Evolutionary conservation across 306 rosid genomes (phyloP), one percentile per base, ranked within the genome.

Genomic region (Abrus pulchellus): DNA sequence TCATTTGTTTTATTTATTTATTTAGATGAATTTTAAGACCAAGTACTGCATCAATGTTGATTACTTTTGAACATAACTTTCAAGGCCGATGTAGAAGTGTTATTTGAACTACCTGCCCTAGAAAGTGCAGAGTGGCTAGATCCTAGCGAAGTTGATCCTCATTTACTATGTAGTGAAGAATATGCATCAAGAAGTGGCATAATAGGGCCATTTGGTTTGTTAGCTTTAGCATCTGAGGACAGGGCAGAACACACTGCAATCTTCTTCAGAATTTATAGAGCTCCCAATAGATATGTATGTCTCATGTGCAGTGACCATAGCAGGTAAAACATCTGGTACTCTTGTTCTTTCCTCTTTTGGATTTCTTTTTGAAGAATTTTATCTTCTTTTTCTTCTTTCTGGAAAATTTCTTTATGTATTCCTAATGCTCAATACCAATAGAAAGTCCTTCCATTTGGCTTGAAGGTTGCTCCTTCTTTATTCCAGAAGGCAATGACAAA

Each of bases 301-400:
- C 68, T 92, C 8, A 90, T 92, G 95, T 90, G 97, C 76, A 92
- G 91, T 68, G 97, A 90, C 67, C 90, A 86, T 30, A 89, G 89
- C 89, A 90, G 92, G 94, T 90, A 20, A 20, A 20, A 0, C 20
- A 20, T 20, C 20, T 20, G 20, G 20, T 20, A 20, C 20, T 20
- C 20, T 20, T 20, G 20, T 20, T 20, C 20, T 20, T 20, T 20
- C 20, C 20, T 20, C 20, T 20, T 20, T 20, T 20, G 20, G 20
- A 20, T 20, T 20, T 20, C 20, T 20, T 20, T 20, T 20, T 20
- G 20, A 20, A 20, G 20, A 20, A 20, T 0, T 20, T 20, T 20
- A 20, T 20, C 20, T 20, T 20, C 20, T 20, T 20, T 20, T 20
- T 20, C 20, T 20, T 20, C 20, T 20, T 20, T 20, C 20, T 20